Base-by-base conservation (phyloP, 2,329 filamentous ascomycete species). In the Nannizzia gypsea region DNA sequence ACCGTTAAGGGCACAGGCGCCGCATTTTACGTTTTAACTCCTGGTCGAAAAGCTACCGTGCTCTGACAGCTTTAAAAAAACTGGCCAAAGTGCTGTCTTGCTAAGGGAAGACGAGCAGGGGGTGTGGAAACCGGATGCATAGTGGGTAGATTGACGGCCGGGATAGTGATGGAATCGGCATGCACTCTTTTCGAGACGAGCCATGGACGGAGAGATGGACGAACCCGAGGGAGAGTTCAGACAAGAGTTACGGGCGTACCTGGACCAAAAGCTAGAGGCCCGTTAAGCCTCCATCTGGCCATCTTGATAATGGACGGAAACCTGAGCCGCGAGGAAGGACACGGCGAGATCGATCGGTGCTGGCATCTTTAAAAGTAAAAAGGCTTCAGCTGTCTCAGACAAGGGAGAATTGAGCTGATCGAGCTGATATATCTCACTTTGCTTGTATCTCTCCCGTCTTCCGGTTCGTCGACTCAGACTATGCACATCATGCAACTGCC, bases 371-470 rank as follows among this genome's bases (percentile, higher is more conserved):
- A 34, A 34, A 34, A 11, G 11, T 5, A 34, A 17, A 17, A 5
- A 17, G 11, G 6, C n/a, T 40, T 17, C 15, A 13, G 17, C 17
- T 26, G 22, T 48, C 44, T 48, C 4, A 48, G 44, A 48, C 44
- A 48, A 24, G 44, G 26, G 44, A 24, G n/a, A n/a, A n/a, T n/a
- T n/a, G n/a, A n/a, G n/a, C n/a, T n/a, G n/a, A n/a, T n/a, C n/a
- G n/a, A n/a, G n/a, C n/a, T n/a, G n/a, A n/a, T n/a, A n/a, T n/a
- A n/a, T n/a, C n/a, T n/a, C n/a, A n/a, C n/a, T 31, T 36, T 56
- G 17, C 46, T 40, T 42, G 31, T 55, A 57, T 60, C 61, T 48
- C 20, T n/a, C 20, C n/a, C 40, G 15, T 44, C 38, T 40, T 34
- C 15, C 15, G 38, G 38, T 42, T 15, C 38, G 38, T 42, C 38